phyloP scores from a whole-genome alignment of 2,329 filamentous ascomycete genomes.

The Colletotrichum sp. region DNA sequence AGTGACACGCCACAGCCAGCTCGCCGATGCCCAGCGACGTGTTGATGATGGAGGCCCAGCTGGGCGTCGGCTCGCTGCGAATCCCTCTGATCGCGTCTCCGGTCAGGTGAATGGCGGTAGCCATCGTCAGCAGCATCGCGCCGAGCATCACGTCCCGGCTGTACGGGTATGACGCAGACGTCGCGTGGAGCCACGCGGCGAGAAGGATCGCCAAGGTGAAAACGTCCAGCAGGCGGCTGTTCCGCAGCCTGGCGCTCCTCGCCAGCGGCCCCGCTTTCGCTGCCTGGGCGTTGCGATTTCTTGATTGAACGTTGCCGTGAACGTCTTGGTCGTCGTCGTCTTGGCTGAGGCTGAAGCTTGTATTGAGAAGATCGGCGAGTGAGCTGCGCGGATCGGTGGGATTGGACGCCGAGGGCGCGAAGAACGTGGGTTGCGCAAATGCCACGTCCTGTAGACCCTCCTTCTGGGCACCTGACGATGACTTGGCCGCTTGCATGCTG shows the following conservation, averaged over 20 bases:
- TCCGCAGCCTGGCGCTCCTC: slow-evolving; percentile 8
- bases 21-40: slow-evolving; percentile 16
- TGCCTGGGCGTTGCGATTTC: background rate
- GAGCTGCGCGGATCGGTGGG: slow-evolving; percentile 45
- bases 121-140: slow-evolving; percentile 20
- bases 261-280: background rate
- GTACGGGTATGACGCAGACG: slow-evolving; percentile 15
- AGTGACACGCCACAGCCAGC: slow-evolving; percentile 16
- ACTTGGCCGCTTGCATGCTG: slow-evolving; percentile 11
- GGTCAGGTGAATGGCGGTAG: slow-evolving; percentile 14
- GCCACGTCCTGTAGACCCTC: slow-evolving; percentile 34
- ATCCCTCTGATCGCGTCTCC: slow-evolving; percentile 15
- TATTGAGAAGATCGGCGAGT: slow-evolving; percentile 48
- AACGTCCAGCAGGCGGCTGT: slow-evolving; percentile 18
- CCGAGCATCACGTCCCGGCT: slow-evolving; percentile 21
- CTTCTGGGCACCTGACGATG: slow-evolving; percentile 5
- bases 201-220: slow-evolving; percentile 18
- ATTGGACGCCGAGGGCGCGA: slow-evolving; percentile 47
- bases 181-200: slow-evolving; percentile 18
- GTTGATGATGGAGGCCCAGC: slow-evolving; percentile 13
- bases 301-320: background rate
- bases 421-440: slow-evolving; percentile 67
- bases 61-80: slow-evolving; percentile 2
- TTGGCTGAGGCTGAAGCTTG: slow-evolving; percentile 46
- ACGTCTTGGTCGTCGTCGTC: slow-evolving; percentile 24